These are phyloP conservation scores for Candida labiduridarum DNA, from an alignment of 1,139 yeast genomes.

Conservation along the genomic window DNA sequence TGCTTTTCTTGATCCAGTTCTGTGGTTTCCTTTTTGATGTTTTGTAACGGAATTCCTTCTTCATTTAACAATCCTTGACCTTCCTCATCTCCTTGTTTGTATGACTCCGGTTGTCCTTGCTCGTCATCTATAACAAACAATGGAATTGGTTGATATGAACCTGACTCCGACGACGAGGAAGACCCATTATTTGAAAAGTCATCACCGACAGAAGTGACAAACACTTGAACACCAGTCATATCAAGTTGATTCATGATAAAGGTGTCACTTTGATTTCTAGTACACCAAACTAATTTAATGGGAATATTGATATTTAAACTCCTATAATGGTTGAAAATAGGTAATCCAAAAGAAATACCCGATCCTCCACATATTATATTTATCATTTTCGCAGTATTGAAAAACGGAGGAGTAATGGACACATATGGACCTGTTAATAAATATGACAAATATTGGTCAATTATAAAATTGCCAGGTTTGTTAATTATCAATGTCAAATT, in stretches of 20 bases:
- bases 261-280: conserved; percentile 30
- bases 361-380: conserved; percentile 81
- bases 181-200: conserved; percentile 1
- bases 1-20: conserved; percentile 3
- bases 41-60: conserved; percentile 1
- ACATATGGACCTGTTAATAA: conserved; percentile 33
- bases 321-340: conserved; percentile 48
- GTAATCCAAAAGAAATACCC: conserved; percentile 78
- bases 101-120: conserved; percentile 3
- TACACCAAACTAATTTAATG: conserved; percentile 53
- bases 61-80: conserved; percentile 22
- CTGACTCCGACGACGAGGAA: conserved; percentile 3
- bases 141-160: conserved; percentile 9
- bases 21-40: conserved; percentile 10
- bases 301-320: conserved; percentile 12
- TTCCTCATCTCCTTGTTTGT: conserved; percentile 14
- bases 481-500: conserved; percentile 30
- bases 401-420: conserved; percentile 28
- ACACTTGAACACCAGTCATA: conserved; percentile 20
- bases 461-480: conserved; percentile 20
- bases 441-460: conserved; percentile 20
- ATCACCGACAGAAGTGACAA: conserved; percentile 18
- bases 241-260: conserved; percentile 22
- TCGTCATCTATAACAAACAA: conserved; percentile 17
- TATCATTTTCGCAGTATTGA: conserved; percentile 51